These are phyloP conservation scores for Cyberlindnera petersonii DNA, from an alignment of 805 yeast genomes.

Conservation along the genomic window DNA sequence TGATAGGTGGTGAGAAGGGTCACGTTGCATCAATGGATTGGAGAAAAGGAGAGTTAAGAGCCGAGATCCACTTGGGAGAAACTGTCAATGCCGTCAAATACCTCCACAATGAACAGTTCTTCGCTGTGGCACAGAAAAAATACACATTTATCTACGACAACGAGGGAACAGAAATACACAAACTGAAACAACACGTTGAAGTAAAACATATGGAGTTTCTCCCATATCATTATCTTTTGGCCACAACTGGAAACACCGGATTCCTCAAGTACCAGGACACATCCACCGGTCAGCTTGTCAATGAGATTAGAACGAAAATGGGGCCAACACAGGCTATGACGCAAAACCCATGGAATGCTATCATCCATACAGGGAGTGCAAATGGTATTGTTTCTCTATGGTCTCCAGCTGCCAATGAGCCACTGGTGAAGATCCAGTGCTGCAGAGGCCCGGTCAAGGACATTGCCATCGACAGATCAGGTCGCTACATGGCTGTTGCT, in stretches of 20 bases:
- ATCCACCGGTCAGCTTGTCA: constrained; percentile 81
- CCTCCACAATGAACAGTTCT: constrained; percentile 86
- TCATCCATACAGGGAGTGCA: constrained; percentile 87
- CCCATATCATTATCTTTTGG: constrained; percentile 87
- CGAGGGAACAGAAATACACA: constrained; percentile 87
- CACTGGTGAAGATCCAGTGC: constrained; percentile 76
- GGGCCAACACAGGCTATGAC: constrained; percentile 89
- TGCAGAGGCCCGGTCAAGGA: constrained; percentile 86
- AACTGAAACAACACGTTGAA: constrained; percentile 86
- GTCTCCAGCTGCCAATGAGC: constrained; percentile 86
- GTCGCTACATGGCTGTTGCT: constrained; percentile 88
- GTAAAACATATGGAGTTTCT: constrained; percentile 78
- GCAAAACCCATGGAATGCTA: constrained; percentile 95
- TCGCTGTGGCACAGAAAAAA: constrained; percentile 96
- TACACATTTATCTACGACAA: constrained; percentile 90
- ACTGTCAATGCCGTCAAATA: constrained; percentile 88
- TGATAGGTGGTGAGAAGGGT: constrained; percentile 87
- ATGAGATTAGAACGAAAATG: constrained; percentile 79
- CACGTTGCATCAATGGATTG: constrained; percentile 96
- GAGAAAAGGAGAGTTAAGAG: constrained; percentile 77
- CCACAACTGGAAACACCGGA: constrained; percentile 87
- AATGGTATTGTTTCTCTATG: constrained; percentile 91
- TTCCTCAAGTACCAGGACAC: constrained; percentile 91
- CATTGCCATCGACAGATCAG: constrained; percentile 84
- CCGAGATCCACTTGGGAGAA: constrained; percentile 83